Evolutionary conservation across 306 rosid species (phyloP).

Genomic region (Gastrolobium bilobum): DNA sequence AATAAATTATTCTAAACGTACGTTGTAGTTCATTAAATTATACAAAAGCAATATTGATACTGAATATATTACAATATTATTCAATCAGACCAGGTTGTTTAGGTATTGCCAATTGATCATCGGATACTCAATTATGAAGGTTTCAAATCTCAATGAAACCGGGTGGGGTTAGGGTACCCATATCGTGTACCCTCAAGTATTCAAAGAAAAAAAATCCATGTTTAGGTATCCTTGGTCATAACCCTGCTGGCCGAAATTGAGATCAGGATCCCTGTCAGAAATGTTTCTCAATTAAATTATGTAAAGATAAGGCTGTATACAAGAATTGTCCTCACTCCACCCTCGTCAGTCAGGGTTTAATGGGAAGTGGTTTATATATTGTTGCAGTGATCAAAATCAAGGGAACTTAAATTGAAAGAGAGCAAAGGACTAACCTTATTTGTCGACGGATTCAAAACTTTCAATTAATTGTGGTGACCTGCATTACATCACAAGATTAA

Average conservation of each 20-base stretch:
- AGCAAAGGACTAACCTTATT: conserved; percentile 44
- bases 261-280: conserved; percentile 20
- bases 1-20: conserved; percentile 8
- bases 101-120: conserved; percentile 7
- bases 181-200: background rate
- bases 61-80: conserved; percentile 28
- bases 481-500: conserved; percentile 49
- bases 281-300: conserved; percentile 17
- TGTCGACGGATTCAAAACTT: conserved; percentile 48
- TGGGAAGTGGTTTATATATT: too few relatives aligned
- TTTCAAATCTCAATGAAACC: conserved; percentile 29
- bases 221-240: background rate
- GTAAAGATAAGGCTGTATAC: too few relatives aligned
- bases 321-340: too few relatives aligned
- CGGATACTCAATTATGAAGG: conserved; percentile 18
- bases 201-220: background rate
- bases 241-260: conserved; percentile 37
- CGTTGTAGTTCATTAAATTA: background rate
- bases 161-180: conserved; percentile 18
- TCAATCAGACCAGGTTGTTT: conserved; percentile 22
- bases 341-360: too few relatives aligned
- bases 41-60: conserved; percentile 10
- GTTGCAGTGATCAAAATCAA: conserved; percentile 25
- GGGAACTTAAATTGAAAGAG: background rate
- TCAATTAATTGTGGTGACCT: conserved; percentile 69